Evolutionary conservation across 345 rosid species (phyloP), one percentile per base, ranked within the genome.

Genomic region (Eucalyptus curtisii): DNA sequence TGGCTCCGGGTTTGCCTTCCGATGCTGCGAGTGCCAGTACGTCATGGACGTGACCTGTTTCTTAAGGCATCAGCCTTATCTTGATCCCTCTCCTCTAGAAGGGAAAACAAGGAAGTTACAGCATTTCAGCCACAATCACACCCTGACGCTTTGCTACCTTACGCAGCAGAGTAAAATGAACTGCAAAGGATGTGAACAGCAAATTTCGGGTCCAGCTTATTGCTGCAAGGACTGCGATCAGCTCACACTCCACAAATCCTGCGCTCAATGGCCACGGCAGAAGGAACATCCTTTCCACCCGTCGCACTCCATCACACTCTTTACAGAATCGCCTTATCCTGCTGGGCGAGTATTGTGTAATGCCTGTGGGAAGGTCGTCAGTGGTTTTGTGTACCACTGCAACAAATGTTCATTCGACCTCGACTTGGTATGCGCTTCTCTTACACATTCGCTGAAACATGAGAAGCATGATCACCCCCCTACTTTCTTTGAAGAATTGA

Each of bases 11-110:
- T 87, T 89, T 27, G 82, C 71, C 49, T 91, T 89, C 64, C 24
- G 57, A 50, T 91, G 91, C 87, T 42, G 59, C 30, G 37, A 79
- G 16, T 91, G 91, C 80, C 7, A 71, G 4, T 91, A 89, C 47
- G 52, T 64, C 85, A 25, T 90, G n/a, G 89, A 89, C 27, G 44
- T 90, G 85, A 42, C 52, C 86, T 82, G 90, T 89, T 64, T 86
- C 66, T 64, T 49, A 55, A 45, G 48, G 33, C 52, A 86, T 47
- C 86, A 89, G 52, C 85, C 53, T 19, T 45, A 11, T 45, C 71
- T 24, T 7, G 27, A n/a, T 55, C 48, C 76, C 42, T 45, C 52
- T 45, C 48, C 47, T 30, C 40, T 42, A 86, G 66, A 48, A 45
- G 52, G 81, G 61, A 52, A 86, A 57, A 79, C 79, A 27, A 86